phyloP scores from a whole-genome alignment of 2,329 filamentous ascomycete genomes.

The Plectosphaerella cucumerina region DNA sequence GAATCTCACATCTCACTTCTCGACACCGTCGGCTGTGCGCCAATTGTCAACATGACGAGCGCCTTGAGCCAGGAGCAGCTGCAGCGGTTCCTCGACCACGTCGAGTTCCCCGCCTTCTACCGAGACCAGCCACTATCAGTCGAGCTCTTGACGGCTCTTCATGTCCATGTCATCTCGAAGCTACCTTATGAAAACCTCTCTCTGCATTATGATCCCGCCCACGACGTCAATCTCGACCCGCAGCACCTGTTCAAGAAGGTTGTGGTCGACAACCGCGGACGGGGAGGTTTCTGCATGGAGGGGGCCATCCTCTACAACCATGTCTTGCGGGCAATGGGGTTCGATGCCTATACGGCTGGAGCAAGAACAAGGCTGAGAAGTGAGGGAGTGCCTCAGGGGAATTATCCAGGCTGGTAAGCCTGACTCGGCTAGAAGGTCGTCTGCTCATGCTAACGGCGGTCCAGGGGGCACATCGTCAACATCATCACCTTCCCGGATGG shows the following conservation, averaged over 20 bases:
- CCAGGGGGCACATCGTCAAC: slow-evolving; percentile 53
- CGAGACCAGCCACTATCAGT: not conserved
- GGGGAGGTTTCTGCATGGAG: slow-evolving; percentile 61
- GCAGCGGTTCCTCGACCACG: not conserved
- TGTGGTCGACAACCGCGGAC: slow-evolving; percentile 32
- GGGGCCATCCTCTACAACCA: slow-evolving; percentile 50
- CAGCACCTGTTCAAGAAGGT: slow-evolving; percentile 46
- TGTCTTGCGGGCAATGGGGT: slow-evolving; percentile 47
- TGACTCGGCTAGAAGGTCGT: not conserved
- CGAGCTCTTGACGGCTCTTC: slow-evolving; percentile 26
- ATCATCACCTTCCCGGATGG: slow-evolving; percentile 50
- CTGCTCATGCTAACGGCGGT: slow-evolving; percentile 1
- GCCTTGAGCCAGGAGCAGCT: not conserved
- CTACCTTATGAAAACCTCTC: slow-evolving; percentile 55
- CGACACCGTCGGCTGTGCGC: too few relatives aligned
- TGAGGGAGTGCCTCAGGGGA: slow-evolving; percentile 32
- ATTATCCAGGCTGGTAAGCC: slow-evolving; percentile 43
- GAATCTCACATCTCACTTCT: too few relatives aligned
- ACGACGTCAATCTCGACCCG: slow-evolving; percentile 37
- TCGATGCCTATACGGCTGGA: slow-evolving; percentile 50
- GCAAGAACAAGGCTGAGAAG: slow-evolving; percentile 40
- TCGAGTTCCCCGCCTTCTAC: not conserved
- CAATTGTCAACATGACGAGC: not conserved
- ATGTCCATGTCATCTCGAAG: slow-evolving; percentile 41
- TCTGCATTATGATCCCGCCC: slow-evolving; percentile 43